Percentiles rank a stretch among this genome's conserved stretches.
phyloP scores from a whole-genome alignment of 2,329 filamentous ascomycete genomes.

The Cryphonectria carpinicola region DNA sequence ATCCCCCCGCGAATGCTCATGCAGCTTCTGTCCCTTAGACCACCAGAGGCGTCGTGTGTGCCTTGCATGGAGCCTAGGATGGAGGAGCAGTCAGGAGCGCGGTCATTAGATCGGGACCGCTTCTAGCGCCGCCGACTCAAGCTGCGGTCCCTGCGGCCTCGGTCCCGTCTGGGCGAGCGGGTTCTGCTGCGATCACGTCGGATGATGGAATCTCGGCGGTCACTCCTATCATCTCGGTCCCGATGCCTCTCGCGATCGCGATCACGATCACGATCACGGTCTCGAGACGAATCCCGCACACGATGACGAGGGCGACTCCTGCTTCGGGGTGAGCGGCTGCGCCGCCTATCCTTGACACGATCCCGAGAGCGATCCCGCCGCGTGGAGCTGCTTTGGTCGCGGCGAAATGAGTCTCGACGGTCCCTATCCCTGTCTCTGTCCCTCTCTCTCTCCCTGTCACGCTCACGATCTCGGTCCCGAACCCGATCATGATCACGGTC shows the following conservation, averaged over 20 bases:
- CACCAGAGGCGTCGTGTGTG: background rate
- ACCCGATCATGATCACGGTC: conserved; percentile 41
- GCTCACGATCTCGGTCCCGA: conserved; percentile 36
- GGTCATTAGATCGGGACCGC: background rate
- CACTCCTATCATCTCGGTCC: conserved; percentile 38
- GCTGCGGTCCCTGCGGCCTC: conserved; percentile 27
- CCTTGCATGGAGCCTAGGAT: background rate
- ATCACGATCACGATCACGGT: conserved; percentile 35
- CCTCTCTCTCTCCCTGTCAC: conserved; percentile 37
- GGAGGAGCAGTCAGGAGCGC: background rate
- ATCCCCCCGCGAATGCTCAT: background rate
- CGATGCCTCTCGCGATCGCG: conserved; percentile 39
- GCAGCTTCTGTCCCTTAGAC: background rate
- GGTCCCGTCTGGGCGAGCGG: conserved; percentile 21
- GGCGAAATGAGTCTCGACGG: conserved; percentile 25
- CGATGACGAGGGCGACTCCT: conserved; percentile 38
- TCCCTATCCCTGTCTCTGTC: conserved; percentile 35
- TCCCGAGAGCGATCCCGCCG: conserved; percentile 25
- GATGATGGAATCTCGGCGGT: conserved; percentile 40
- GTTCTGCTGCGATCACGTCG: conserved; percentile 31
- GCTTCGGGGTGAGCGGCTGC: conserved; percentile 33
- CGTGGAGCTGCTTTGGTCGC: conserved; percentile 17
- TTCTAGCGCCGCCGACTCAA: conserved; percentile 29
- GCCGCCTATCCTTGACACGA: conserved; percentile 29
- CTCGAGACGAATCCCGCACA: conserved; percentile 38